phyloP scores from a whole-genome alignment of 2,329 filamentous ascomycete genomes.

The Clarireedia sp. region DNA sequence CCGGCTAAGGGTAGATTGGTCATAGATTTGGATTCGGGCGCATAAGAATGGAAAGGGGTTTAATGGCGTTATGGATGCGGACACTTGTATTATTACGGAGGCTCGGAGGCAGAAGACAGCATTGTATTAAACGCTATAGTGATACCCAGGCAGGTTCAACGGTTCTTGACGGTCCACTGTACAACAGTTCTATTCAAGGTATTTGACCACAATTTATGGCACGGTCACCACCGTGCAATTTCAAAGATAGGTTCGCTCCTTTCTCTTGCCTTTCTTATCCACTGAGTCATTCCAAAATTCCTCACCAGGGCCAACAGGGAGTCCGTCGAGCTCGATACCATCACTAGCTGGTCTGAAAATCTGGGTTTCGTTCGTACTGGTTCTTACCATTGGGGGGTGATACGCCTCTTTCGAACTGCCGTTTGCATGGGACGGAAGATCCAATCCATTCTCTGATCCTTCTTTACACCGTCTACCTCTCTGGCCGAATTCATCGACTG shows the following conservation, averaged over 20 bases:
- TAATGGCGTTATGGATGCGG: background rate
- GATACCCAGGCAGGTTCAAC: slow-evolving; percentile 15
- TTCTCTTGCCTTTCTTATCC: slow-evolving; percentile 12
- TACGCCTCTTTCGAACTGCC: background rate
- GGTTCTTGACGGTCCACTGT: slow-evolving; percentile 11
- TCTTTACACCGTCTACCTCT: too few species aligned
- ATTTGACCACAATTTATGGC: background rate
- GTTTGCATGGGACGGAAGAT: background rate
- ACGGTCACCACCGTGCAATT: background rate
- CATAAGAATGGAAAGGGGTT: slow-evolving; percentile 12
- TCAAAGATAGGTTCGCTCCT: slow-evolving; percentile 24
- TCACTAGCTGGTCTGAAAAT: slow-evolving; percentile 23
- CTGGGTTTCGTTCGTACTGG: slow-evolving; percentile 26
- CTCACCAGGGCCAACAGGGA: slow-evolving; percentile 21
- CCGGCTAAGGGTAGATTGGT: slow-evolving; percentile 9
- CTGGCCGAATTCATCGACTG: too few species aligned
- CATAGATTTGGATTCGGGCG: slow-evolving; percentile 11
- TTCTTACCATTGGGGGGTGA: slow-evolving; percentile 16
- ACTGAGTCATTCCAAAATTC: slow-evolving; percentile 17
- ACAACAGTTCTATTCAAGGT: background rate
- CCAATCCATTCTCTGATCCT: too few species aligned
- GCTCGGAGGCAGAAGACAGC: background rate
- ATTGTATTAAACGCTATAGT: slow-evolving; percentile 16
- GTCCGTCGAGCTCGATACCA: slow-evolving; percentile 26
- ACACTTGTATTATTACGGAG: slow-evolving; percentile 1